These are phyloP conservation scores for Taxillus chinensis DNA, from an alignment of 164 flowering plant genomes.

Conservation along the genomic window DNA sequence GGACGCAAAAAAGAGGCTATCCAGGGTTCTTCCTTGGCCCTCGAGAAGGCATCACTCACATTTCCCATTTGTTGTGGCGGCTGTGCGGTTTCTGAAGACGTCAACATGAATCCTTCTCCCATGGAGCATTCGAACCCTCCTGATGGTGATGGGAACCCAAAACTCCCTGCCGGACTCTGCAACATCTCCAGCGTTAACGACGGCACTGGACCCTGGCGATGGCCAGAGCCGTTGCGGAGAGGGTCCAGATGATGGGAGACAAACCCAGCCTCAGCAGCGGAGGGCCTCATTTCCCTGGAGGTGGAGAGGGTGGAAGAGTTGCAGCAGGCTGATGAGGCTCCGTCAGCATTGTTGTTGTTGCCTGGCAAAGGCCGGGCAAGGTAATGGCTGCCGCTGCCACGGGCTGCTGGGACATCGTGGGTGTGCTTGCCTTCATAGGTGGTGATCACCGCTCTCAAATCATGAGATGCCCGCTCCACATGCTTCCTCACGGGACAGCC, in stretches of 20 bases:
- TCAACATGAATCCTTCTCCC: background rate
- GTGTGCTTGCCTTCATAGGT: constrained; percentile 75
- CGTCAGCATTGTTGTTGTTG: background rate
- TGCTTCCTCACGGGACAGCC: constrained; percentile 71
- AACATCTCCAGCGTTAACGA: constrained; percentile 42
- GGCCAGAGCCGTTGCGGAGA: constrained; percentile 2
- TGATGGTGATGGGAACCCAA: constrained; percentile 16
- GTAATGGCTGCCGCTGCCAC: constrained; percentile 42
- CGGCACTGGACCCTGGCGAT: constrained; percentile 5
- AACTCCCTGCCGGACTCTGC: constrained; percentile 23
- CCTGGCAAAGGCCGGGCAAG: constrained; percentile 11
- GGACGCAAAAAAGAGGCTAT: constrained; percentile 22
- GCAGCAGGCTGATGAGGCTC: constrained; percentile 11
- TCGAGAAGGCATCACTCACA: constrained; percentile 16
- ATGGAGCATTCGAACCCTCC: constrained; percentile 18
- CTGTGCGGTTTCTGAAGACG: constrained; percentile 14
- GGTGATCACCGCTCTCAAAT: constrained; percentile 52
- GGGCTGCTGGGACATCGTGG: constrained; percentile 63
- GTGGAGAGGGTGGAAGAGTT: constrained; percentile 19
- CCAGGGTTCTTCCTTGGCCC: constrained; percentile 34
- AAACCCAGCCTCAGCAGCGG: background rate
- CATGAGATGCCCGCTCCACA: constrained; percentile 64
- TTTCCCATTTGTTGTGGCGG: constrained; percentile 6
- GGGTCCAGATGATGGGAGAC: constrained; percentile 8
- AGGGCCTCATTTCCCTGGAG: constrained; percentile 4